Base-by-base conservation (phyloP, 257 asterid genomes). In the Ligustrum vulgare region DNA sequence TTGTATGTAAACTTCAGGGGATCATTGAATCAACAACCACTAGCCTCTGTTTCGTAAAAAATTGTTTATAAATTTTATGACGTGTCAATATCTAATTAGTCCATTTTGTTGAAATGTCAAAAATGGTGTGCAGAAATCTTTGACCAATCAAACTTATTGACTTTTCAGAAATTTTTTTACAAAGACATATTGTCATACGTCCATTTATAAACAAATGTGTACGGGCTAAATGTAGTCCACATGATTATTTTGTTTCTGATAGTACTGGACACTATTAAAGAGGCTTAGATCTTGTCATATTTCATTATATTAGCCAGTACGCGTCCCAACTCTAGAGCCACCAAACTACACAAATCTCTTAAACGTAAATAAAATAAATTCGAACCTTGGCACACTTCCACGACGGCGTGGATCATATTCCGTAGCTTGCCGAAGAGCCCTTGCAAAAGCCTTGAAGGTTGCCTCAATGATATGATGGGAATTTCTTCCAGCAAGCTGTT, bases 401-500 rank as follows among this genome's bases (percentile, higher is more conserved):
- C 73, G 92, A 67, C 97, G 96, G 12, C 98, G 97, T 77, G 86
- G 85, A 74, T 92, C 98, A 70, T 80, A 84, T 78, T 91, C 96
- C 8, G 96, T 91, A 70, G 99, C 99, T 82, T 92, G 99, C 39
- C 97, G 89, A 75, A 94, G 97, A 79, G 99, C 99, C 87, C 99
- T 89, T 31, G 97, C 99, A 69, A 94, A 94, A 36, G 98, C 98
- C 87, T 92, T 94, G 87, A 94, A 94, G 71, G 99, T 93, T 47
- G 99, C 99, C 89, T 94, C 98, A 58, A 94, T 91, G 51, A 94
- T 93, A 84, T 91, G 99, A 85, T 94, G 99, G 82, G 99, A 92
- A 81, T 94, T 92, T 82, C 77, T 91, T 51, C 98, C 98, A 67
- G 94, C 90, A 67, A 94, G 96, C 99, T 94, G 81, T 76, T 71